phyloP scores from a whole-genome alignment of 345 rosid genomes.

The Capsella bursapastoris region DNA sequence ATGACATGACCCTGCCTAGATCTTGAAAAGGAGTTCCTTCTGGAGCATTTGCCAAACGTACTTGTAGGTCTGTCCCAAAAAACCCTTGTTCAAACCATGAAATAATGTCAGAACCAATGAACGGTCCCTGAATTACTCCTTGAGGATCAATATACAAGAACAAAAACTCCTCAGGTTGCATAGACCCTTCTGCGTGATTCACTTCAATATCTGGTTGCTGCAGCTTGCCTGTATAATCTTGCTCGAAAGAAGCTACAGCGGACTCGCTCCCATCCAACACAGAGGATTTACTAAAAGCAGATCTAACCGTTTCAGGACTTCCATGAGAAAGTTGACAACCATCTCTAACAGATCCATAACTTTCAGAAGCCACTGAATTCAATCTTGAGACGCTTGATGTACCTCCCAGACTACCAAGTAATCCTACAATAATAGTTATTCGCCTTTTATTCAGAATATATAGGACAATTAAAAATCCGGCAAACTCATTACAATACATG shows the following conservation, averaged over 20 bases:
- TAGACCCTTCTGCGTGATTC: slow-evolving; percentile 37
- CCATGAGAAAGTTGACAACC: slow-evolving; percentile 36
- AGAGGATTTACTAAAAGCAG: slow-evolving; percentile 35
- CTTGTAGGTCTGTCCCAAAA: slow-evolving; percentile 83
- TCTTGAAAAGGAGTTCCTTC: slow-evolving; percentile 75
- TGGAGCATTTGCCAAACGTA: slow-evolving; percentile 72
- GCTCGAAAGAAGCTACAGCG: slow-evolving; percentile 45
- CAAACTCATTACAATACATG: neutral
- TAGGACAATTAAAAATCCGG: neutral
- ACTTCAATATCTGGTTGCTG: slow-evolving; percentile 36
- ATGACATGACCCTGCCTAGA: slow-evolving; percentile 72
- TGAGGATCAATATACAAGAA: slow-evolving; percentile 87
- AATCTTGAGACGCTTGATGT: slow-evolving; percentile 27
- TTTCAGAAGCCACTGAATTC: slow-evolving; percentile 27
- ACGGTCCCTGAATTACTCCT: slow-evolving; percentile 86
- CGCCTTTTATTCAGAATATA: slow-evolving; percentile 13
- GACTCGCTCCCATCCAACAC: slow-evolving; percentile 33
- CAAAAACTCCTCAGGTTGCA: slow-evolving; percentile 63
- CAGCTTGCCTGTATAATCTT: slow-evolving; percentile 34
- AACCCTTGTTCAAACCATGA: slow-evolving; percentile 93
- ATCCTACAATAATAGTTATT: slow-evolving; percentile 31
- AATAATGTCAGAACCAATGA: slow-evolving; percentile 72
- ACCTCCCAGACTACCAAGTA: slow-evolving; percentile 21
- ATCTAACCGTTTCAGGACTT: slow-evolving; percentile 29
- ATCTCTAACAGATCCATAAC: slow-evolving; percentile 18